Percentiles rank a stretch among this genome's conserved stretches.
phyloP scores from a whole-genome alignment of 2,329 filamentous ascomycete species.

The Colletotrichum abscissum region DNA sequence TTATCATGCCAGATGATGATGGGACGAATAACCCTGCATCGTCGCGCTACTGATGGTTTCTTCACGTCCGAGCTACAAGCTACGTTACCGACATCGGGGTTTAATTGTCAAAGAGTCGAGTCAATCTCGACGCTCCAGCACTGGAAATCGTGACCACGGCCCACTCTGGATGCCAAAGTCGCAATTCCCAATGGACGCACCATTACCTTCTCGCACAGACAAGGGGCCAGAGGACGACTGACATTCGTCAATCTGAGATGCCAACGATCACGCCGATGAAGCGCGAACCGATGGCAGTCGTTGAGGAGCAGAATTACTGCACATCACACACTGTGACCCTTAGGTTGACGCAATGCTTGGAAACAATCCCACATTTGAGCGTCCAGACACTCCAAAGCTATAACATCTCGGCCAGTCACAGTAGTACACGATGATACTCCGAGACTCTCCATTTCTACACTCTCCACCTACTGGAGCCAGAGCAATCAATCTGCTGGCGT shows the following conservation, averaged over 20 bases:
- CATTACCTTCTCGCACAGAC: slow-evolving; percentile 19
- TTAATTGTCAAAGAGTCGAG: background rate
- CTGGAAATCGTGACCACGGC: background rate
- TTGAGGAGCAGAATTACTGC: background rate
- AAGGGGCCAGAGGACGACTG: slow-evolving; percentile 1
- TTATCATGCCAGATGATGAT: background rate
- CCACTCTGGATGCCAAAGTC: slow-evolving; percentile 3
- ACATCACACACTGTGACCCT: background rate
- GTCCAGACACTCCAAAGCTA: background rate
- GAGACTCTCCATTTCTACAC: slow-evolving; percentile 7
- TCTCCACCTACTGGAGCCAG: slow-evolving; percentile 15
- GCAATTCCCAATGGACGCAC: slow-evolving; percentile 7
- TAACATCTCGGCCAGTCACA: slow-evolving; percentile 9
- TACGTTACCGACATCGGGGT: background rate
- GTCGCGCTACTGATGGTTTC: background rate
- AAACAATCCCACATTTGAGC: background rate
- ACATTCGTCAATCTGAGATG: slow-evolving; percentile 9
- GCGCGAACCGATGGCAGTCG: background rate
- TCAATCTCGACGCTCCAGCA: background rate
- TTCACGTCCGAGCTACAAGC: slow-evolving; percentile 7
- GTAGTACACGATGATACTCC: background rate
- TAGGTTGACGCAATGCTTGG: slow-evolving; percentile 8
- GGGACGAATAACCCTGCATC: slow-evolving; percentile 8
- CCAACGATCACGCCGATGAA: slow-evolving; percentile 1
- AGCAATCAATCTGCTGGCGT: slow-evolving; percentile 23